Evolutionary conservation across 2,329 filamentous ascomycete genomes (phyloP).

Genomic region (Beauveria sp.): DNA sequence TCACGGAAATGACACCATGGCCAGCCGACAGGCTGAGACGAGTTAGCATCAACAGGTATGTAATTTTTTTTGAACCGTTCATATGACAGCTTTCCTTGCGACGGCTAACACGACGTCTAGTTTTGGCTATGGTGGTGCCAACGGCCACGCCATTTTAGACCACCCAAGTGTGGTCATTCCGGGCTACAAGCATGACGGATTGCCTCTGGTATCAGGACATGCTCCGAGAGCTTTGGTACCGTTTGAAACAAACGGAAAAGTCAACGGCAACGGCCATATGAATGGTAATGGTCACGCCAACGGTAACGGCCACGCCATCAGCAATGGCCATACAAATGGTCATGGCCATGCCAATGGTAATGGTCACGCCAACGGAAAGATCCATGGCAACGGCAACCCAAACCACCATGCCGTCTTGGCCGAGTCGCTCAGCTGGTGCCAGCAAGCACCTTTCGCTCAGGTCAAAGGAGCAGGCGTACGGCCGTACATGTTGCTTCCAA

Average conservation of each 20-base stretch:
- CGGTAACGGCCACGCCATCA: not conserved
- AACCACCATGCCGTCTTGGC: too few relatives aligned
- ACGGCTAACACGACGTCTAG: not conserved
- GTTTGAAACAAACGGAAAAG: not conserved
- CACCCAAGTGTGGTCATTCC: not conserved
- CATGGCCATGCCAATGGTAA: not conserved
- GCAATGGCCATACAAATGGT: not conserved
- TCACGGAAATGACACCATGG: constrained; percentile 15
- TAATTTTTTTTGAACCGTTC: too few relatives aligned
- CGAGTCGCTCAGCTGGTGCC: not conserved
- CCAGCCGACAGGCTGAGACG: constrained; percentile 1
- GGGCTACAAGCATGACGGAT: not conserved
- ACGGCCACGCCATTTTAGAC: not conserved
- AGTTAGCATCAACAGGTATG: constrained; percentile 4
- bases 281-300: not conserved
- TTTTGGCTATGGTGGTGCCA: constrained; percentile 3
- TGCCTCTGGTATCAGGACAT: not conserved
- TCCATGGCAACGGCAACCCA: not conserved
- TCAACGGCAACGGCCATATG: not conserved
- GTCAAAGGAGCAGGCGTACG: not conserved
- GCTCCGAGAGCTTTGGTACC: not conserved
- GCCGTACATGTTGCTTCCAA: not conserved
- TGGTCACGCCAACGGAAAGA: not conserved
- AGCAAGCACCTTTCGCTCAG: not conserved
- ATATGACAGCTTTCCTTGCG: not conserved